phyloP scores from a whole-genome alignment of 495 filamentous ascomycete species.

The Penicillium alfredii region DNA sequence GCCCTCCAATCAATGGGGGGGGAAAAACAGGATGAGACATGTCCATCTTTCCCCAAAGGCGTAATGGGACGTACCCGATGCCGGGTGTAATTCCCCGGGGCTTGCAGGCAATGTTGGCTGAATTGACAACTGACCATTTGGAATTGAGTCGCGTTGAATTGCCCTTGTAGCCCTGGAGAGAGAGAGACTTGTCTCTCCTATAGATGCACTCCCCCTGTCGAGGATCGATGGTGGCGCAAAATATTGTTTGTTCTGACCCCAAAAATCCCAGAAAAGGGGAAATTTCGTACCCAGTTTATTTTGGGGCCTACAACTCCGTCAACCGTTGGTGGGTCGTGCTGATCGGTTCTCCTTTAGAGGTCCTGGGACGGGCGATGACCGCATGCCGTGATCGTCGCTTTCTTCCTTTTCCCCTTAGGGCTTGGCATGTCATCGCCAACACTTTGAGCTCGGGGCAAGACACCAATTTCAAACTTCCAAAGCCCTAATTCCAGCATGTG shows the following conservation, averaged over 20 bases:
- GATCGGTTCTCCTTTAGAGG: conserved; percentile 15
- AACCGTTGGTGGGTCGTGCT: conserved; percentile 17
- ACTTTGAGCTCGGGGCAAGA: too few species aligned
- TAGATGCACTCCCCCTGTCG: too few species aligned
- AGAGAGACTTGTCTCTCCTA: not conserved
- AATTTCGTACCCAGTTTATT: not conserved
- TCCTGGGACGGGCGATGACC: conserved; percentile 7
- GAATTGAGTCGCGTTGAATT: conserved; percentile 8
- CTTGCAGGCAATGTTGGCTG: conserved; percentile 6
- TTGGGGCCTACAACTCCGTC: conserved; percentile 4
- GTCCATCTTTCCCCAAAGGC: conserved; percentile 7
- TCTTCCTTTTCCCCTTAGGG: conserved; percentile 7
- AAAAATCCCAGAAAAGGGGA: conserved; percentile 8
- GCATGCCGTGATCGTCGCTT: conserved; percentile 12
- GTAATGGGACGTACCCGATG: conserved; percentile 4
- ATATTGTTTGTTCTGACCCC: not conserved
- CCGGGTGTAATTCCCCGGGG: conserved; percentile 11
- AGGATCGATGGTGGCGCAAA: too few species aligned
- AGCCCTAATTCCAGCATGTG: too few species aligned
- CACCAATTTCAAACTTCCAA: too few species aligned
- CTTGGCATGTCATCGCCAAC: conserved; percentile 2
- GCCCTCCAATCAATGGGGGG: too few species aligned
- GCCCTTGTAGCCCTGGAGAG: conserved; percentile 1
- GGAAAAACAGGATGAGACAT: not conserved
- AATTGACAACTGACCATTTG: conserved; percentile 9